A percentile compares a stretch with the other conserved stretches of the same genome.
These are phyloP conservation scores for Musa acuminata DNA, from an alignment of 176 grass and related monocot genomes.

Conservation along the genomic window DNA sequence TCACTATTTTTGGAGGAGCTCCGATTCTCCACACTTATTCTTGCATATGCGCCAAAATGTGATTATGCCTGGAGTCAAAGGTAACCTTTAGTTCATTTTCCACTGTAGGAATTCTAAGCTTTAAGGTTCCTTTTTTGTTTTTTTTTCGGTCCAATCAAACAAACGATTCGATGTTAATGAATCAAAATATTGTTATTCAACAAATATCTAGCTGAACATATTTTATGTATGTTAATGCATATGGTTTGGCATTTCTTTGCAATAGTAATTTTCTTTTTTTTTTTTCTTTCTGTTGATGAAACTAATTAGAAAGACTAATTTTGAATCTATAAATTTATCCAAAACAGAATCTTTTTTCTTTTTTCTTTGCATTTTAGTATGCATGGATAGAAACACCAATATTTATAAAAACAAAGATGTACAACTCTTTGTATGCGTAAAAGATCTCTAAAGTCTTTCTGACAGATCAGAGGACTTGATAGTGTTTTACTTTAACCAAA, in stretches of 20 bases:
- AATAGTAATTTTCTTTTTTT: neutral
- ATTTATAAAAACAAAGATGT: neutral
- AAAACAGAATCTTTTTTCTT: neutral
- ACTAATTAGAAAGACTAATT: neutral
- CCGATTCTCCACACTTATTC: conserved; percentile 30
- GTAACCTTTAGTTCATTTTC: neutral
- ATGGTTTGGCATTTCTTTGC: neutral
- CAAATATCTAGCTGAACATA: neutral
- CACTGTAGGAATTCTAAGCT: neutral
- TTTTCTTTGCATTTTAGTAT: neutral
- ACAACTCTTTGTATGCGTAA: neutral
- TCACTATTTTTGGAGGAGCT: conserved; percentile 46
- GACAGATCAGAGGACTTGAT: neutral
- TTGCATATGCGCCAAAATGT: conserved; percentile 15
- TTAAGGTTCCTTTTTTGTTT: neutral
- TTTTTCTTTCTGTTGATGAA: neutral
- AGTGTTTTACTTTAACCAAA: neutral
- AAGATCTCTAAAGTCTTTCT: neutral
- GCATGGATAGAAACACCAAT: neutral
- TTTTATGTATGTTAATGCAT: neutral
- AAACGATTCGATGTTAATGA: neutral
- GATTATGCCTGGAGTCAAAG: conserved; percentile 23
- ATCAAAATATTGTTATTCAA: neutral
- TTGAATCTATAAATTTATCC: neutral
- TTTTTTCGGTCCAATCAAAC: neutral